Evolutionary conservation across 2,329 filamentous ascomycete genomes (phyloP).

Genomic region (Podosphaera xanthii): DNA sequence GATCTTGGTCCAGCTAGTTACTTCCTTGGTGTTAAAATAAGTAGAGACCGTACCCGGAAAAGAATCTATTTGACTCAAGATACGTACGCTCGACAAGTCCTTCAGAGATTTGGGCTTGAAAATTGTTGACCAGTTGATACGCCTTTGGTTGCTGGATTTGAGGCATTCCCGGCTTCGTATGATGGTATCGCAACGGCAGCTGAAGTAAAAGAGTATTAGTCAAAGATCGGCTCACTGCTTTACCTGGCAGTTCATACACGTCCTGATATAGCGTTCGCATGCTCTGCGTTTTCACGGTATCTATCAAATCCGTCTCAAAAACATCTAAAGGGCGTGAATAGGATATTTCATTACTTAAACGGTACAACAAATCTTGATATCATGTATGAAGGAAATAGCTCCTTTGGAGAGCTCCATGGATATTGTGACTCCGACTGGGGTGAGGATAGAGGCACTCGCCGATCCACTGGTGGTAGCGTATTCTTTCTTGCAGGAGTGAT

Average conservation of each 20-base stretch:
- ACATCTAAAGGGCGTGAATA: background rate
- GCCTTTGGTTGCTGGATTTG: background rate
- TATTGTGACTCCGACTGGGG: background rate
- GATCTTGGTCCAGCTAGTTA: background rate
- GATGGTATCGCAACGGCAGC: background rate
- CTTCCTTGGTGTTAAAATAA: background rate
- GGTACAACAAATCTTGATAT: background rate
- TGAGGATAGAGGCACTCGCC: background rate
- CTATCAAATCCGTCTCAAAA: too few relatives aligned
- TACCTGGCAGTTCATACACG: background rate
- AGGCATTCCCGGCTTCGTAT: background rate
- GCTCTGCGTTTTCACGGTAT: too few relatives aligned
- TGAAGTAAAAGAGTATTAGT: background rate
- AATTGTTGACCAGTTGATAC: constrained; percentile 1
- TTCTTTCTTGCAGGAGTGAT: background rate
- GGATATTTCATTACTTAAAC: background rate
- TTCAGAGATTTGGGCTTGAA: background rate
- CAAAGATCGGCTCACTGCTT: background rate
- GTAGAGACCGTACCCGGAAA: background rate
- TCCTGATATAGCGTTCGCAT: too few relatives aligned
- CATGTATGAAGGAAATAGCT: background rate
- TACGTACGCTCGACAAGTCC: background rate
- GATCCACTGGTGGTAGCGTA: background rate
- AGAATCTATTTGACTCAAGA: constrained; percentile 1
- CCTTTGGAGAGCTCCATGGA: background rate